Base-by-base conservation (phyloP, 768 basidiomycete species). In the Podaxis sp. region DNA sequence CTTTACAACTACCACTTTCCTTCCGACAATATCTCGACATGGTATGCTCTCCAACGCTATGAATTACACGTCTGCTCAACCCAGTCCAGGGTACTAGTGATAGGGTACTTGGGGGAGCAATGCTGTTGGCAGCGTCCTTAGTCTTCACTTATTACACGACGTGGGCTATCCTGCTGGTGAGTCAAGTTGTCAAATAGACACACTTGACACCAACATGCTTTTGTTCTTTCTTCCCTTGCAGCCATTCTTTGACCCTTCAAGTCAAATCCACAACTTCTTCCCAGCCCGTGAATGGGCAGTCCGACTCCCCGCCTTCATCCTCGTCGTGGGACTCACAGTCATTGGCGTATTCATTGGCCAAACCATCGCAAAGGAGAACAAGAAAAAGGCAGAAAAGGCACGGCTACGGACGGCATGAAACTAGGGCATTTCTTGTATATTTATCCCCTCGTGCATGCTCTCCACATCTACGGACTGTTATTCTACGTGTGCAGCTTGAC, bases 201-300 rank as follows among this genome's bases (percentile, higher is more conserved):
- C 19, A 36, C 27, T 7, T 15, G 57, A 38, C 41, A 38, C 47
- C 37, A 27, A 64, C 66, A 62, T 61, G 2, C 33, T 33, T 57
- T 57, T 37, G 67, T 47, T 55, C 61, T 53, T 59, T 43, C 59
- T 62, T 63, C 43, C 33, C 33, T 33, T 3, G 25, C 59, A 89
- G 88, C 96, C 96, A 5, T 94, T 97, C 79, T 86, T 97, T 64
- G 88, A 92, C 62, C 64, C 80, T 1, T 81, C 85, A 2, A 94
- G 86, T 68, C 84, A 87, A 19, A 78, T 96, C 33, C 93, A 95
- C 65, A 66, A 70, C 47, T 87, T 85, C 75, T 98, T 98, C 73
- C 96, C 93, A 0, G 72, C 91, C 4, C 81, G 96, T 54, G 94
- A 97, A 79, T 98, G 95, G 94, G 96, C 94, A 9, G 80, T 98